phyloP scores from a whole-genome alignment of 2,329 filamentous ascomycete genomes.

The Orbilia ellipsospora region DNA sequence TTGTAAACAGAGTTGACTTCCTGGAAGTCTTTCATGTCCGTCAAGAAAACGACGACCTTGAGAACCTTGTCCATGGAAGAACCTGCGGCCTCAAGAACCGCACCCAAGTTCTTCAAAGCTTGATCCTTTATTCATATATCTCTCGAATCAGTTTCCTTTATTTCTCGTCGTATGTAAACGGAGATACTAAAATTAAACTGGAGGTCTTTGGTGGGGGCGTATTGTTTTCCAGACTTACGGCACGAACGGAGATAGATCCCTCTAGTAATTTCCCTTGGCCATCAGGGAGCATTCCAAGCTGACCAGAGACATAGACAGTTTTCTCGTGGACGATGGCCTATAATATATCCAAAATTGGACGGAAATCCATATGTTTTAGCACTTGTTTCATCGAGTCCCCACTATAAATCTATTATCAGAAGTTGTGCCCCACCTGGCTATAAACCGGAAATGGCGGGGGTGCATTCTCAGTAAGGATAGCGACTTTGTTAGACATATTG shows the following conservation, averaged over 20 bases:
- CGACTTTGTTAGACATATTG: slow-evolving; percentile 47
- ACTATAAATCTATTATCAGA: not conserved
- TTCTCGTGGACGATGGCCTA: slow-evolving; percentile 72
- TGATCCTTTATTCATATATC: slow-evolving; percentile 23
- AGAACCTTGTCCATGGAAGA: slow-evolving; percentile 82
- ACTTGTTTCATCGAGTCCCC: not conserved
- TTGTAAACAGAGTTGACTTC: slow-evolving; percentile 80
- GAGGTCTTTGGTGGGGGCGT: too few relatives aligned
- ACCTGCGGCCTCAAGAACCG: slow-evolving; percentile 83
- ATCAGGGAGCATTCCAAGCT: slow-evolving; percentile 69
- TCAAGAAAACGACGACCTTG: slow-evolving; percentile 91
- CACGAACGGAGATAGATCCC: slow-evolving; percentile 38
- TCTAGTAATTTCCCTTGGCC: slow-evolving; percentile 66
- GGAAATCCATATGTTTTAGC: slow-evolving; percentile 26
- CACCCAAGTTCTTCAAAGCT: slow-evolving; percentile 75
- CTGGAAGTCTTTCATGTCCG: slow-evolving; percentile 88
- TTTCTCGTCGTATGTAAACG: not conserved
- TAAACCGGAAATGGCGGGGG: slow-evolving; percentile 54
- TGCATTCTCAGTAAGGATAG: slow-evolving; percentile 47
- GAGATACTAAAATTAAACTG: too few relatives aligned
- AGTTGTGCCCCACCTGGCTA: slow-evolving; percentile 45
- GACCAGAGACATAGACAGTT: slow-evolving; percentile 77
- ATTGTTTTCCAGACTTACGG: slow-evolving; percentile 29
- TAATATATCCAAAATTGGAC: not conserved
- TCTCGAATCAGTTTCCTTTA: not conserved